Evolutionary conservation across 352 stramenopile species (phyloP).

Genomic region (Phytopythium helicoides): DNA sequence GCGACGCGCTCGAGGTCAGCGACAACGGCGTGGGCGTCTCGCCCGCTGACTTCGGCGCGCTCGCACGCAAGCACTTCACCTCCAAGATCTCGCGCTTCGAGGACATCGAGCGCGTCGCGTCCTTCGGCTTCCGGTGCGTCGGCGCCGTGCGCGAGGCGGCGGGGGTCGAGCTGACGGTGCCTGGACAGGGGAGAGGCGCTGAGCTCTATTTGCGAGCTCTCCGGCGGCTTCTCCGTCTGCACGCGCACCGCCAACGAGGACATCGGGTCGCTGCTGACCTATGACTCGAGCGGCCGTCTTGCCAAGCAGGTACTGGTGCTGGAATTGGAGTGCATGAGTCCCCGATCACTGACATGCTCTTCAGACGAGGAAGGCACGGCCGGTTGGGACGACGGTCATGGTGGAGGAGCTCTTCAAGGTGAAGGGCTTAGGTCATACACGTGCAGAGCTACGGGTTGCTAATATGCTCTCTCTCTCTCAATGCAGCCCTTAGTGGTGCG

Average conservation of each 20-base stretch:
- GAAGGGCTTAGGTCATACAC: neutral
- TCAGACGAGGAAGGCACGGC: constrained; percentile 54
- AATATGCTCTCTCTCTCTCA: neutral
- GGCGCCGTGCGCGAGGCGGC: too few species aligned
- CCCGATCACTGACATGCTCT: neutral
- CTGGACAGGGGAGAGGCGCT: constrained; percentile 96
- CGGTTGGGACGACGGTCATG: constrained; percentile 92
- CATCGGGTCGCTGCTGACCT: constrained; percentile 87
- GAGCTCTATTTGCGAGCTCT: constrained; percentile 93
- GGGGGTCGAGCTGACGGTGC: too few species aligned
- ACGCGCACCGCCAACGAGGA: constrained; percentile 75
- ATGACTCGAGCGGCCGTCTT: constrained; percentile 64
- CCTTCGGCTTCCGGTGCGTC: constrained; percentile 92
- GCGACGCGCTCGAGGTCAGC: constrained; percentile 93
- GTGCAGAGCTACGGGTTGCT: constrained; percentile 4
- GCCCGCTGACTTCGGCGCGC: constrained; percentile 55
- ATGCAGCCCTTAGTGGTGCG: constrained; percentile 88
- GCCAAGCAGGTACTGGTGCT: constrained; percentile 21
- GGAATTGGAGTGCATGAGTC: neutral
- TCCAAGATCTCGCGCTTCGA: constrained; percentile 96
- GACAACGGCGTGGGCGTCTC: constrained; percentile 94
- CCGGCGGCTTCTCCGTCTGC: constrained; percentile 78
- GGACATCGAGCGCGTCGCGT: constrained; percentile 88
- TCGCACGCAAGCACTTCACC: constrained; percentile 94
- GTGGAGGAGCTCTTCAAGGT: constrained; percentile 91